Evolutionary conservation across 345 rosid species (phyloP), one percentile per base, ranked within the genome.

Genomic region (Brassica carinata): DNA sequence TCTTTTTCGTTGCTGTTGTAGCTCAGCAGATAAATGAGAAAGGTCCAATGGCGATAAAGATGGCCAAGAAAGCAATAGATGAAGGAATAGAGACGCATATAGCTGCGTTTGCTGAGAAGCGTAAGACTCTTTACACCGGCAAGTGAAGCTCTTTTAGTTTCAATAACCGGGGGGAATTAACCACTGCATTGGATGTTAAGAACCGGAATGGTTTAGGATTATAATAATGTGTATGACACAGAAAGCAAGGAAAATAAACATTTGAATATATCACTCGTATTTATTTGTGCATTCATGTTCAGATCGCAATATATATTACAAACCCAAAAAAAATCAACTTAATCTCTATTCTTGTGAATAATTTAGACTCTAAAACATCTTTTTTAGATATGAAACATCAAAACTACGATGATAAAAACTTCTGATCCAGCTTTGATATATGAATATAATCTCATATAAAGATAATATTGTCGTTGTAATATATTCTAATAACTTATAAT

Each of bases 61-160:
- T 91, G 97, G 97, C 96, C 3, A 93, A 93, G 79, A 88, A 78
- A 83, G 98, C 97, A n/a, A 88, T 91, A 0, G 80, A 85, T 57
- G 88, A 86, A 85, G 97, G 99, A 27, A 69, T 85, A 6, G 93
- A 93, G 82, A 74, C 85, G n/a, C 89, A 86, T 58, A 84, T 76
- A 86, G 92, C 89, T 40, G 94, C 99, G 80, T 94, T 92, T 82
- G 93, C 93, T 3, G 94, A 94, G 87, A 95, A 87, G 81, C 88
- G 97, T 75, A 91, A 91, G 84, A 97, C 98, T 55, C 71, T 69
- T 55, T 95, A 91, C 71, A 81, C 11, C 17, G 96, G 98, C 17
- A 75, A 86, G 68, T 82, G 73, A 75, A 65, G 13, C 72, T 66
- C 30, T 57, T 27, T 58, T 18, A 43, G 63, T 57, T 79, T 65